Evolutionary conservation across 805 yeast genomes (phyloP), one percentile per base, ranked within the genome.

Genomic region (Suhomyces emberorum): DNA sequence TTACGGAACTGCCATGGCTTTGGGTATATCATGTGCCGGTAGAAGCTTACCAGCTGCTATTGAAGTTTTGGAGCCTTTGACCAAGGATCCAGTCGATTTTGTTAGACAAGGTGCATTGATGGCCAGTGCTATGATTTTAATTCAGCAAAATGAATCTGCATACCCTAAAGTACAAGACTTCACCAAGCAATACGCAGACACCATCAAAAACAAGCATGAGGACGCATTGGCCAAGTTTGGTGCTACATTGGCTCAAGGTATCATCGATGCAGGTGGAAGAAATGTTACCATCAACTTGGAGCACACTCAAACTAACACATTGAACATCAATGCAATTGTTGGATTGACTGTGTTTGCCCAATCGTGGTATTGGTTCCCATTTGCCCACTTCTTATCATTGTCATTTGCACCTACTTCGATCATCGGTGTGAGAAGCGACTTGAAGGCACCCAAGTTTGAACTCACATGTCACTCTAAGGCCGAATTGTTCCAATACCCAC

Each of bases 321-420:
- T 93, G 47, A 91, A 93, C 63, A 80, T 83, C 56, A 84, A 85
- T 61, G 93, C 96, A 0, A 82, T 93, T 51, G 95, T 89, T 39
- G 98, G 98, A 26, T 68, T 93, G 48, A 80, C 93, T 0, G 76
- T 93, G 41, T 93, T 93, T 57, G 69, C 84, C 8, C 98, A 93
- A 67, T 86, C 85, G 57, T 93, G 98, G 98, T 87, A 88, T 64
- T 93, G 98, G 98, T 93, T 82, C 79, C 98, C 98, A 41, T 74
- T 89, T 40, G 79, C 97, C 1, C 98, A 93, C 63, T 93, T 93
- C 69, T 68, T 93, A 52, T 81, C 95, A 14, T 74, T 93, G 48
- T 87, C 97, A 23, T 89, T 89, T 64, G 77, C 93, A 7, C 96
- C 98, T 35, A 93, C 98, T 2, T 79, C 95, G 5, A 76, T 91